Conservation (phyloP, 257 asterid genomes). For the Craterostigma plantagineum region DNA sequence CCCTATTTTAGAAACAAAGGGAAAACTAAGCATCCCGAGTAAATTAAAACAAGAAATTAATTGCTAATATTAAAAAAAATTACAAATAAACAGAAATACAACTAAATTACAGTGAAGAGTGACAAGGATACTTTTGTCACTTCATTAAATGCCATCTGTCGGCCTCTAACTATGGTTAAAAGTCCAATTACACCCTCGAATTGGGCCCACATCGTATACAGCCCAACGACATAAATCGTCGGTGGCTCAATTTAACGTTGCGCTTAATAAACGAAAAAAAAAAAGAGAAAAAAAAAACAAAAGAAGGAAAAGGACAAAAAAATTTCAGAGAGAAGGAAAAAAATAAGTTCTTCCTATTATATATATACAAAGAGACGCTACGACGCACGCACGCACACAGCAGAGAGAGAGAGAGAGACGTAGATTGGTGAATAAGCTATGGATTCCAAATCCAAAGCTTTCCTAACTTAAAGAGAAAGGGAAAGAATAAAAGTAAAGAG, state of each 20-base stretch:
- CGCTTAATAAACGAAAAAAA: constrained; percentile 13
- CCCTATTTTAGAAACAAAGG: no score
- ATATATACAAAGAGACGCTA: background rate
- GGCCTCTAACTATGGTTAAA: constrained; percentile 25
- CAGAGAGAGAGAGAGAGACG: constrained; percentile 11
- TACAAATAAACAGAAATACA: background rate
- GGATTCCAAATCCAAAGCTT: constrained; percentile 45
- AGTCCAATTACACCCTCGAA: constrained; percentile 14
- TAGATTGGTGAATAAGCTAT: constrained; percentile 31
- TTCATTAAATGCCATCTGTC: constrained; percentile 15
- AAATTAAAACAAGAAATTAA: no score
- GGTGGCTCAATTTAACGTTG: constrained; percentile 45
- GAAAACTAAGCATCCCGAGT: no score
- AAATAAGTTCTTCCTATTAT: background rate
- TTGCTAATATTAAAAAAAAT: no score
- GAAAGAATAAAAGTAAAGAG: constrained; percentile 10
- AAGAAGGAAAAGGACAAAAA: no score
- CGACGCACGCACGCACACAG: background rate
- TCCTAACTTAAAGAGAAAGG: constrained; percentile 10
- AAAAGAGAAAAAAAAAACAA: no score
- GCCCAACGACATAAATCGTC: constrained; percentile 24
- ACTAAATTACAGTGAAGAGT: constrained; percentile 3
- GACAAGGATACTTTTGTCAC: constrained; percentile 18
- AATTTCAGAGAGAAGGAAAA: no score
- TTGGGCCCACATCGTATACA: constrained; percentile 12